phyloP scores from a whole-genome alignment of 345 rosid genomes.

The Populus davidiana region DNA sequence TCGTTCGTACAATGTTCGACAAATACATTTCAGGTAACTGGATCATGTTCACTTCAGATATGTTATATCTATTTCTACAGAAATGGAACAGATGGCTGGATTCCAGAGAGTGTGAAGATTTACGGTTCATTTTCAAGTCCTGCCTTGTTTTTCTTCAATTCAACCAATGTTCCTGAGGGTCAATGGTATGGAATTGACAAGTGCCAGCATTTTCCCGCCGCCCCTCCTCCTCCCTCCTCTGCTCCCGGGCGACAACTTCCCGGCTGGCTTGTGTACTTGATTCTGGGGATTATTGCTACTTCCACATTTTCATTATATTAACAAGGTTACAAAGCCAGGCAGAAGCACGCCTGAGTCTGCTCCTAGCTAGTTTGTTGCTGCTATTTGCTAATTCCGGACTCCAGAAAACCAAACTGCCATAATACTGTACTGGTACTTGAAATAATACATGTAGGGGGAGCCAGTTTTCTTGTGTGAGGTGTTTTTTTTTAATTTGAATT shows the following conservation, averaged over 20 bases:
- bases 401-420: background rate
- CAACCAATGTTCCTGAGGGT: constrained; percentile 1
- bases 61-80: constrained; percentile 28
- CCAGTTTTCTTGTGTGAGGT: too few relatives aligned
- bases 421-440: background rate
- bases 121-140: constrained; percentile 11
- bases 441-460: too few relatives aligned
- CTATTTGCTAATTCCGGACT: background rate
- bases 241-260: background rate
- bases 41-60: constrained; percentile 29
- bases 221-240: constrained; percentile 20
- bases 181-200: constrained; percentile 23
- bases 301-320: constrained; percentile 24
- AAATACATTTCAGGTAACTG: constrained; percentile 24
- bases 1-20: constrained; percentile 28
- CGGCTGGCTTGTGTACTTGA: constrained; percentile 12
- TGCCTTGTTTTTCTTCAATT: constrained; percentile 10
- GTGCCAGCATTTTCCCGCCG: background rate
- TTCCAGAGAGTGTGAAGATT: constrained; percentile 19
- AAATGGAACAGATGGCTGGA: constrained; percentile 28
- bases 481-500: too few relatives aligned
- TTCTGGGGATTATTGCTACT: constrained; percentile 30
- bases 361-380: background rate
- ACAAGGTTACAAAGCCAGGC: background rate
- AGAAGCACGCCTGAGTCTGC: background rate